phyloP scores from a whole-genome alignment of 2,329 filamentous ascomycete species.

The Graphium sp. region DNA sequence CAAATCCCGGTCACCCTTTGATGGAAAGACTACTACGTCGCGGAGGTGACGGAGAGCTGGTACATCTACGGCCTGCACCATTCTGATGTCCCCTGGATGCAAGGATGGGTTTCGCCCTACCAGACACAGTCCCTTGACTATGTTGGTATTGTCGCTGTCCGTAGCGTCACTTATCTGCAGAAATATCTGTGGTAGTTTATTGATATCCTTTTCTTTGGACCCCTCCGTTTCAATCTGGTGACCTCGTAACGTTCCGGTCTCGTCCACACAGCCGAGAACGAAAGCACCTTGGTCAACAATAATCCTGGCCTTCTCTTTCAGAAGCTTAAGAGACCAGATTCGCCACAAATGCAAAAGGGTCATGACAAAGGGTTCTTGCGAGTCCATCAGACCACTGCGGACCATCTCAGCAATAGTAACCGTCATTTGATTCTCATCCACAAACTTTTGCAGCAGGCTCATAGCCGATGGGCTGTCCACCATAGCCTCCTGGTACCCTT shows the following conservation, averaged over 20 bases:
- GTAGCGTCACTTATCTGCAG: constrained; percentile 54
- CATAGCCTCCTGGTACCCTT: constrained; percentile 55
- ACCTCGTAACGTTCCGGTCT: constrained; percentile 60
- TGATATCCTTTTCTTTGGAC: constrained; percentile 21
- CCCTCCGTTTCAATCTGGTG: constrained; percentile 36
- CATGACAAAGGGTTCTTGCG: constrained; percentile 62
- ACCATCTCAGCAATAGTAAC: constrained; percentile 62
- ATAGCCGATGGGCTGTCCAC: constrained; percentile 45
- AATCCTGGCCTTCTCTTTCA: constrained; percentile 88
- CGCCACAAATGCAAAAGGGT: constrained; percentile 73
- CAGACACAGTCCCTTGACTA: constrained; percentile 65
- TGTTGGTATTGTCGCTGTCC: constrained; percentile 38
- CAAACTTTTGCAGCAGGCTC: constrained; percentile 50
- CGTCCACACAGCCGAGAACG: constrained; percentile 76
- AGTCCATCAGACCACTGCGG: constrained; percentile 57
- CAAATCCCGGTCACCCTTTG: constrained; percentile 66
- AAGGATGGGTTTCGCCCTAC: constrained; percentile 86
- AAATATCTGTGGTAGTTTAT: constrained; percentile 69
- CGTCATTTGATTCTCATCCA: constrained; percentile 76
- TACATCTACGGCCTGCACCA: constrained; percentile 69
- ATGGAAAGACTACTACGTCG: constrained; percentile 77
- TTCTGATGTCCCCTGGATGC: constrained; percentile 79
- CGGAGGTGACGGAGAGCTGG: constrained; percentile 58
- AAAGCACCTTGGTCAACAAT: constrained; percentile 71
- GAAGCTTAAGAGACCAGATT: constrained; percentile 71